Evolutionary conservation across 73 alveolate species (phyloP), one percentile per base, ranked within the genome.

Genomic region (Diophrys sp.): DNA sequence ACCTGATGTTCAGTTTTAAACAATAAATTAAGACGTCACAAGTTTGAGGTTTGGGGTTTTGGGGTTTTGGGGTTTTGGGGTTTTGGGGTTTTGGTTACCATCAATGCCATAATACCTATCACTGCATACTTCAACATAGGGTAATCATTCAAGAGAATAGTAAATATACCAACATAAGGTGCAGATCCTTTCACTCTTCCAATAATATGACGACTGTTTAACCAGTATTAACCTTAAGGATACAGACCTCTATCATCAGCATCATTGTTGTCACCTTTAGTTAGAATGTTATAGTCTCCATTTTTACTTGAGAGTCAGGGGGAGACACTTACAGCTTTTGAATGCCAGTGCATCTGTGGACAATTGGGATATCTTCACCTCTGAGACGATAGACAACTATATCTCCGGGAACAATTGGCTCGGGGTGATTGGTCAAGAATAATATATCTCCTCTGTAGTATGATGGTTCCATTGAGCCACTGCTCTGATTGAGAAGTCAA

Each of bases 221-320:
- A 69, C 95, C 95, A 97, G 54, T 93, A 75, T 74, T 93, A 88
- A 31, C 98, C 96, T 81, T 79, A 91, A 34, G 97, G 94, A 88
- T 96, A 97, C 32, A 97, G 91, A 0, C 98, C 99, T 94, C 99
- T 90, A 83, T 97, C 99, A 82, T 97, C 96, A 31, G 93, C 97
- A 28, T 77, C 82, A 87, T 97, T 97, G 80, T 96, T 96, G 80
- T 97, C 99, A 14, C 99, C 99, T 86, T 97, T 97, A 0, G 99
- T 97, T 79, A 97, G 78, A 56, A 95, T 81, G 68, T 81, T 81
- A 87, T 75, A 82, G 80, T 86, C 96, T 33, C 94, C 95, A 44
- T 87, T 89, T 34, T 83, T 83, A 31, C n/a, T n/a, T n/a, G n/a
- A n/a, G n/a, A n/a, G n/a, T n/a, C n/a, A n/a, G n/a, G n/a, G n/a